These are phyloP conservation scores for Linum trigynum DNA, from an alignment of 345 rosid genomes.

Conservation along the genomic window DNA sequence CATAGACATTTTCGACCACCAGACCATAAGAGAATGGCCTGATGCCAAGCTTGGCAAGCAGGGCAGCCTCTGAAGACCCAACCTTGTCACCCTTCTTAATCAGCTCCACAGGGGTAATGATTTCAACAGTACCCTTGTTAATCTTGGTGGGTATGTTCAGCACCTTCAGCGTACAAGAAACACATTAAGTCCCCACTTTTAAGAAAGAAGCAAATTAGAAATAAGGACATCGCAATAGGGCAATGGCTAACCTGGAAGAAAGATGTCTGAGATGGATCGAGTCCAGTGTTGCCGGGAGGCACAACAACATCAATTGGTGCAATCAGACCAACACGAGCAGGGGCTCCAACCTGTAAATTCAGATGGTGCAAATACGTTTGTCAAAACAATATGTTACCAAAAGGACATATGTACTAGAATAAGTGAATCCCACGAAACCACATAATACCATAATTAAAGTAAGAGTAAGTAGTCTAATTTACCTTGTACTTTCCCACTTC, in stretches of 20 bases:
- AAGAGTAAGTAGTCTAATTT: not conserved
- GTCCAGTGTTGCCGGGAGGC: slow-evolving; percentile 3
- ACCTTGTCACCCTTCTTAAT: slow-evolving; percentile 24
- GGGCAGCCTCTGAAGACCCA: slow-evolving; percentile 24
- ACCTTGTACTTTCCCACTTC: slow-evolving; percentile 3
- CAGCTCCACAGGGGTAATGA: slow-evolving; percentile 18
- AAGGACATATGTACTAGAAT: not conserved
- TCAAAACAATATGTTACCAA: not conserved
- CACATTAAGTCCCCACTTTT: not conserved
- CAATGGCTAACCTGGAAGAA: not conserved
- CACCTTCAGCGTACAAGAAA: not conserved
- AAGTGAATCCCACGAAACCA: too few species aligned
- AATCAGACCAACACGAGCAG: slow-evolving; percentile 7
- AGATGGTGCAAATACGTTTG: not conserved
- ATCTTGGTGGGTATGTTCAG: slow-evolving; percentile 2
- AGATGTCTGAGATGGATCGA: slow-evolving; percentile 1
- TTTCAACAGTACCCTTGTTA: slow-evolving; percentile 24
- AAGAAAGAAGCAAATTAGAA: not conserved
- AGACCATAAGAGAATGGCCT: slow-evolving; percentile 25
- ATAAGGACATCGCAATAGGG: not conserved
- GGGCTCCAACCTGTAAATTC: slow-evolving; percentile 5
- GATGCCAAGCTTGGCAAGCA: slow-evolving; percentile 23
- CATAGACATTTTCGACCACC: slow-evolving; percentile 11
- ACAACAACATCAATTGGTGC: slow-evolving; percentile 6
- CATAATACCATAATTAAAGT: not conserved